Evolutionary conservation across 2,329 filamentous ascomycete species (phyloP), one percentile per base, ranked within the genome.

Genomic region (Emericellopsis cladophorae): DNA sequence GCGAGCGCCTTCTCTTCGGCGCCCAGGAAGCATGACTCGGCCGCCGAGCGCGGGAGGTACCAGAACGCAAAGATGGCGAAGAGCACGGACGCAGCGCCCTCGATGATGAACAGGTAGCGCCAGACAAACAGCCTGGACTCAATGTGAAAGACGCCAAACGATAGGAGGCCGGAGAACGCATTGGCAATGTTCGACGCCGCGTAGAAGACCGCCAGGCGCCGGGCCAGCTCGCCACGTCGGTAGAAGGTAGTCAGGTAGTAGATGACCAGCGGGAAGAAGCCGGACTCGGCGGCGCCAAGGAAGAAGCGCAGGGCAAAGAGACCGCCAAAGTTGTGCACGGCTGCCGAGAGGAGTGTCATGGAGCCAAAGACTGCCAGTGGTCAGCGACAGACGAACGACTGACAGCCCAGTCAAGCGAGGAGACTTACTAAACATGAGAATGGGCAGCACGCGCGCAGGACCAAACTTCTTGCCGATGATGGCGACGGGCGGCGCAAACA

Each of bases 161-260:
- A 59, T 6, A 70, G 57, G 7, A 70, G 58, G 12, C 66, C 66
- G 36, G 36, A 18, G 36, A 69, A 69, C n/a, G 65, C 66, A 39
- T 75, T 78, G 18, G 84, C 83, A 44, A 89, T 82, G 51, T 81
- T 84, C 21, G 74, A 79, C 0, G 82, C 82, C 0, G 82, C 84
- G 49, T 88, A 89, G 63, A 87, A 87, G 46, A 86, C 61, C 39
- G 81, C 81, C 2, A 50, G 60, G 2, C 66, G 55, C 4, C 67
- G 54, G 0, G 65, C 66, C 1, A 68, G 53, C 43, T 68, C 65
- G 26, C 63, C 62, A 18, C 65, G 59, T 18, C 64, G 64, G 46
- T 71, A 76, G 35, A 76, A 74, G 0, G 71, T 59, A 0, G 71
- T 58, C 54, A 66, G 50, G 58, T 67, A 76, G 52, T 72, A 74